Conservation (phyloP, 441 rosid genomes). For the Viola pubescens region DNA sequence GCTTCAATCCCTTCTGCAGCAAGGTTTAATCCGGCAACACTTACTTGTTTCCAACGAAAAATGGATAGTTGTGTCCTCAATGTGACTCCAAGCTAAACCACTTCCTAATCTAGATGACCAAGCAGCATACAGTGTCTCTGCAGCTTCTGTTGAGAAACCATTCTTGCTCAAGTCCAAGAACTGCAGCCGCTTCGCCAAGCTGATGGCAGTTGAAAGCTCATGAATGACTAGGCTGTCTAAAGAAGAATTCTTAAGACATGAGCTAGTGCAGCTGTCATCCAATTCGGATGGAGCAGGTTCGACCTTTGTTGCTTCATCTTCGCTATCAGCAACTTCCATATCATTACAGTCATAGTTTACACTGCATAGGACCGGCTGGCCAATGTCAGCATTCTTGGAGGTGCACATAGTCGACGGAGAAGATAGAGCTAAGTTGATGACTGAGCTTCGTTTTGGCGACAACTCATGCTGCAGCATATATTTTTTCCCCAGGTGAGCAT, state of each 20-base stretch:
- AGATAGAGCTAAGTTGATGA: conserved; percentile 20
- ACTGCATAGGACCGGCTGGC: conserved; percentile 27
- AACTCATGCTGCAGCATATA: conserved; percentile 7
- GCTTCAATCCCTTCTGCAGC: conserved; percentile 66
- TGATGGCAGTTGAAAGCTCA: conserved; percentile 53
- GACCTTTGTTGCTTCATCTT: conserved; percentile 38
- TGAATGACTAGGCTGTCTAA: conserved; percentile 29
- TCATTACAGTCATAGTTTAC: conserved; percentile 29
- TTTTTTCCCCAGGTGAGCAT: conserved; percentile 30
- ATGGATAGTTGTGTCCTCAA: conserved; percentile 49
- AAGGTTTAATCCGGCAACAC: conserved; percentile 56
- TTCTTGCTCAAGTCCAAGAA: conserved; percentile 67
- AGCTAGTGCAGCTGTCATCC: conserved; percentile 41
- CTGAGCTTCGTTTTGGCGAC: conserved; percentile 18
- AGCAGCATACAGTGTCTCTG: conserved; percentile 44
- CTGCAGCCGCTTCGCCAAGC: conserved; percentile 55
- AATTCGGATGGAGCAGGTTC: conserved; percentile 36
- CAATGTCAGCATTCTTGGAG: conserved; percentile 21
- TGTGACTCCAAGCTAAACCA: conserved; percentile 43
- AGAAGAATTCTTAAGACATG: conserved; percentile 34
- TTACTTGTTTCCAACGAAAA: conserved; percentile 42
- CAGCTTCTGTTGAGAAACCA: conserved; percentile 41
- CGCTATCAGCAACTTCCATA: conserved; percentile 89
- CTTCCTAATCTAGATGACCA: conserved; percentile 56
- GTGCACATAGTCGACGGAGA: conserved; percentile 12